Base-by-base conservation (phyloP, 2,329 filamentous ascomycete species). In the Penicillium expansum region DNA sequence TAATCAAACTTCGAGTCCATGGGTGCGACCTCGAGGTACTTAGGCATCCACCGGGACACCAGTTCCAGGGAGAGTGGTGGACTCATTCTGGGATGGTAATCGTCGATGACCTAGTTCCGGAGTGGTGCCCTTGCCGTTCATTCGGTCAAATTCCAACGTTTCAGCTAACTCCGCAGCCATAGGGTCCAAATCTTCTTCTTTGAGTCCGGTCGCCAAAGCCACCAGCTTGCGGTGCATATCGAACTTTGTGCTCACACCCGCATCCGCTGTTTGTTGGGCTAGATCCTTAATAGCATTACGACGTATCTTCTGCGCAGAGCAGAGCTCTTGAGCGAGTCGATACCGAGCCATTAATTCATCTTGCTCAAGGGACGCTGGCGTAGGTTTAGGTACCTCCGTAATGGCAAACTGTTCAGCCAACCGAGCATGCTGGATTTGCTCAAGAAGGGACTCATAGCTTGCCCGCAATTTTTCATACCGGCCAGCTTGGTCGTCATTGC, bases 171-270 rank as follows among this genome's bases (percentile, higher is more conserved):
- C 77, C 30, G 71, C 74, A 8, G 76, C 73, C 76, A 80, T 79
- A 3, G 71, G 75, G 55, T 80, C 77, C 10, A 80, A 67, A 20
- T 79, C 76, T 49, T 79, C 76, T 61, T 79, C 77, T 56, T 75
- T 76, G 20, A 80, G 65, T 0, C 77, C 76, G 0, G 77, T 80
- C 13, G 77, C 77, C 45, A 80, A 70, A 48, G 76, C 71, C 16
- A 80, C 77, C 5, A 80, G 69, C 59, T 75, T 79, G 43, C 77
- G 73, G 61, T 79, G 76, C 59, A 78, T 76, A 51, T 78, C 76
- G 20, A 79, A 72, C 53, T 76, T 77, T 43, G 76, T 77, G 60
- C 75, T 75, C 20, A 77, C 75, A 14, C 77, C 77, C 1, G 77
- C 76, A 60, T 79, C 76, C 7, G 72, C 72, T 29, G 75, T 77